Percentiles rank a stretch among this genome's conserved stretches.
phyloP scores from a whole-genome alignment of 2,329 filamentous ascomycete genomes.

The Calonectria montana region DNA sequence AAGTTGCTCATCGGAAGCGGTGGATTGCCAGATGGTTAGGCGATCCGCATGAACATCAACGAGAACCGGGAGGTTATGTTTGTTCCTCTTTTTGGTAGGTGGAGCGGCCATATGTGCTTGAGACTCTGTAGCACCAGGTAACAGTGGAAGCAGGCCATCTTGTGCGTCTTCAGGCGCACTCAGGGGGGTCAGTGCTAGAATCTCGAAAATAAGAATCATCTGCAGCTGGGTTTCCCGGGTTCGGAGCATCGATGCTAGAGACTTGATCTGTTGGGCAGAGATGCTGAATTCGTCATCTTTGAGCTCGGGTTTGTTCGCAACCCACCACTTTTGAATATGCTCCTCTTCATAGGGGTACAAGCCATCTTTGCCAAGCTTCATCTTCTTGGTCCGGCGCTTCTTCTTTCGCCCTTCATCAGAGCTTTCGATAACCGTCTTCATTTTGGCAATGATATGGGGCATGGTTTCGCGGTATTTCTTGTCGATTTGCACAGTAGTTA shows the following conservation, averaged over 20 bases:
- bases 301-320: slow-evolving; percentile 62
- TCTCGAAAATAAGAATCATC: slow-evolving; percentile 82
- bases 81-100: slow-evolving; percentile 65
- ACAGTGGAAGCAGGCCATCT: slow-evolving; percentile 60
- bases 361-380: slow-evolving; percentile 75
- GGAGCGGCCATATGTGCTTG: slow-evolving; percentile 44
- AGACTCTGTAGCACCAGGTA: slow-evolving; percentile 52
- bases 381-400: slow-evolving; percentile 70
- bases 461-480: slow-evolving; percentile 83
- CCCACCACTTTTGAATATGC: slow-evolving; percentile 78
- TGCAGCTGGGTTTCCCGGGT: slow-evolving; percentile 84
- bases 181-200: slow-evolving; percentile 74
- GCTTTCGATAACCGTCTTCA: slow-evolving; percentile 67
- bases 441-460: slow-evolving; percentile 68
- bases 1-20: slow-evolving; percentile 69
- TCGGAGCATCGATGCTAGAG: slow-evolving; percentile 73
- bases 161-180: slow-evolving; percentile 53
- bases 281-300: slow-evolving; percentile 61
- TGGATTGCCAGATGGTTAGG: slow-evolving; percentile 86
- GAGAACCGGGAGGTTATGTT: slow-evolving; percentile 72
- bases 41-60: slow-evolving; percentile 82
- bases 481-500: slow-evolving; percentile 76
- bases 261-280: slow-evolving; percentile 66
- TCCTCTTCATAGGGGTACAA: slow-evolving; percentile 75
- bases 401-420: slow-evolving; percentile 60